Evolutionary conservation across 169 alveolate species (phyloP), one percentile per base, ranked within the genome.

Genomic region (Plasmodium fragile): DNA sequence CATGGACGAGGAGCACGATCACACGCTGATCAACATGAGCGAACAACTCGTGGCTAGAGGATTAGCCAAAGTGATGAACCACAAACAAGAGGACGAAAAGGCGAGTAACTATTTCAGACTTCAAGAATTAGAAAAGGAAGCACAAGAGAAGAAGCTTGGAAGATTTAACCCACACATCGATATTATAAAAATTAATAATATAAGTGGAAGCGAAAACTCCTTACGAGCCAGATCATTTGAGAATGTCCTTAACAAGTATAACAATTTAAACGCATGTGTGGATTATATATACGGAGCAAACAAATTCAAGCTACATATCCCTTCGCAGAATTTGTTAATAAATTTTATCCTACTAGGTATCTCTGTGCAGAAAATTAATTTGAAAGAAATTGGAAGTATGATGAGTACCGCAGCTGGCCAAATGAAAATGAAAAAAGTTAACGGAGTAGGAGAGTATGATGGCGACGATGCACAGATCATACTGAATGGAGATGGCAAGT

Each of bases 231-330:
- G 94, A 59, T 89, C 94, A 5, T 89, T 89, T 79, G 94, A 89
- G 55, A 89, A 89, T 45, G 72, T 52, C 18, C 81, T 89, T 41
- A 89, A 89, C 28, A 89, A 89, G 72, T 89, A 89, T 69, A 89
- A 89, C 71, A 89, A 89, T 80, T 79, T 89, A 65, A 89, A 89
- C 65, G 94, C 94, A 30, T 41, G 36, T 78, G 91, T 89, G 11
- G 94, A 89, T 89, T 89, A 41, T 65, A 89, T 89, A 16, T 89
- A 89, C 79, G 94, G 94, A 7, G 94, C 94, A 41, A 89, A 89
- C 30, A 89, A 79, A 79, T 89, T 55, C 52, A 89, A 89, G 49
- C 49, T 89, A 6, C 43, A 89, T 30, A 89, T 89, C 16, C 94
- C 94, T 11, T 89, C 94, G 22, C 94, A 89, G 82, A 89, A 89